Evolutionary conservation across 345 rosid genomes (phyloP).

Genomic region (Brassica juncea): DNA sequence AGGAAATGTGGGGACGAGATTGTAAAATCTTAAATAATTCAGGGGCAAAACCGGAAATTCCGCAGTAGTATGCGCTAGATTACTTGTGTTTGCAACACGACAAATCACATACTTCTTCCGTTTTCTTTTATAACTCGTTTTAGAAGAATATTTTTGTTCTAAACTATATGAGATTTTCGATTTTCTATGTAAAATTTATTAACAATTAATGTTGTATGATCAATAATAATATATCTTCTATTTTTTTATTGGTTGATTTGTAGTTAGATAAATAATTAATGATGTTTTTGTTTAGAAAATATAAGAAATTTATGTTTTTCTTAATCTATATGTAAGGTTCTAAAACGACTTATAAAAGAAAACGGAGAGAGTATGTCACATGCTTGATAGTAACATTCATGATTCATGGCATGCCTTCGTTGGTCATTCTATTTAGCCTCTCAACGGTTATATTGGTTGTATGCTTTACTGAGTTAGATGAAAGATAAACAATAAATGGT

Average conservation of each 20-base stretch:
- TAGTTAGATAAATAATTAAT: too few species aligned
- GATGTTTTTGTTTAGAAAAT: too few species aligned
- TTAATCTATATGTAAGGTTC: too few species aligned
- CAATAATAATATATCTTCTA: too few species aligned
- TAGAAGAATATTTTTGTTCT: too few species aligned
- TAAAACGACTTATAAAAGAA: too few species aligned
- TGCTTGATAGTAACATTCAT: slow-evolving; percentile 15
- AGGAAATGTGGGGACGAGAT: slow-evolving; percentile 12
- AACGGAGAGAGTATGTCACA: not conserved
- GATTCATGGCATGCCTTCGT: not conserved
- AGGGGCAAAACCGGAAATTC: slow-evolving; percentile 28
- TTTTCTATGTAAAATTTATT: too few species aligned
- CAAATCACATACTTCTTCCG: not conserved
- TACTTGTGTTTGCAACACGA: slow-evolving; percentile 6
- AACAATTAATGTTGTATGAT: too few species aligned
- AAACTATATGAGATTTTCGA: too few species aligned
- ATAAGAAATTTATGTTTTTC: too few species aligned
- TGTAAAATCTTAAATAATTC: not conserved
- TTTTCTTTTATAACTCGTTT: too few species aligned
- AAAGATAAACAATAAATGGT: not conserved
- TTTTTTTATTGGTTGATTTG: too few species aligned
- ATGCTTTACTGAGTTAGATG: not conserved
- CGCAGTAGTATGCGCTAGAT: not conserved
- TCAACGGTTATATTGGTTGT: slow-evolving; percentile 18
- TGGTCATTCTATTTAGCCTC: not conserved